Evolutionary conservation across 2,329 filamentous ascomycete species (phyloP).

Genomic region (Emmonsiellopsis sp.): DNA sequence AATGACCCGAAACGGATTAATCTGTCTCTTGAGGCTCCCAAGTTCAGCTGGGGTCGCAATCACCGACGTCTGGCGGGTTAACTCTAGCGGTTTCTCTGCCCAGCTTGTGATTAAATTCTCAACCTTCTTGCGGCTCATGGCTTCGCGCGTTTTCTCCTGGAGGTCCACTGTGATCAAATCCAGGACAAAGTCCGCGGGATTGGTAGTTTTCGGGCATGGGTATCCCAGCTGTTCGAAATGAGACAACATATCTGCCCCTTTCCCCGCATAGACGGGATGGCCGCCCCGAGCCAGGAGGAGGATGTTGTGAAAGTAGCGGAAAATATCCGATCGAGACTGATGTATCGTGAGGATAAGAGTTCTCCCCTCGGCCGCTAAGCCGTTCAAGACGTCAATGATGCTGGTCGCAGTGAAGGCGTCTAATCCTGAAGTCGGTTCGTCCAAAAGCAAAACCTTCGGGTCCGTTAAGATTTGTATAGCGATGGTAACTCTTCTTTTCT

Average conservation of each 20-base stretch:
- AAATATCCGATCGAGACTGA: conserved; percentile 65
- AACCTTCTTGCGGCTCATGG: conserved; percentile 54
- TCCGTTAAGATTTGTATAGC: conserved; percentile 70
- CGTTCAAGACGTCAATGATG: conserved; percentile 64
- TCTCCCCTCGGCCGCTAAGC: conserved; percentile 62
- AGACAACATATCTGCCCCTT: conserved; percentile 53
- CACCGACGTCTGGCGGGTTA: conserved; percentile 25
- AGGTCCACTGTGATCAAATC: conserved; percentile 70
- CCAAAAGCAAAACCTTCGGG: conserved; percentile 61
- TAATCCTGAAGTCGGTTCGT: conserved; percentile 67
- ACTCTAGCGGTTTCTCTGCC: conserved; percentile 24
- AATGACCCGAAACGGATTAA: conserved; percentile 52
- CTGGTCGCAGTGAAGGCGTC: conserved; percentile 72
- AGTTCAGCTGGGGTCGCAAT: conserved; percentile 63
- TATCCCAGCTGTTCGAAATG: conserved; percentile 56
- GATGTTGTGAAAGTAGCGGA: conserved; percentile 61
- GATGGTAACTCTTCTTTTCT: conserved; percentile 69
- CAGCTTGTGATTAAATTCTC: conserved; percentile 53
- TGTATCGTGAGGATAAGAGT: conserved; percentile 72
- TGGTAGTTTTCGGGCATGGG: conserved; percentile 59
- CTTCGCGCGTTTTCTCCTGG: conserved; percentile 55
- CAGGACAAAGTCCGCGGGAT: conserved; percentile 68
- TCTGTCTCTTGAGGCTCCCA: conserved; percentile 56
- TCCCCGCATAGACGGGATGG: conserved; percentile 57
- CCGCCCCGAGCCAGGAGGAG: conserved; percentile 63